Percentiles rank a stretch among this genome's conserved stretches.
Evolutionary conservation across 495 filamentous ascomycete species (phyloP).

Genomic region (Penicillium bovifimosum): DNA sequence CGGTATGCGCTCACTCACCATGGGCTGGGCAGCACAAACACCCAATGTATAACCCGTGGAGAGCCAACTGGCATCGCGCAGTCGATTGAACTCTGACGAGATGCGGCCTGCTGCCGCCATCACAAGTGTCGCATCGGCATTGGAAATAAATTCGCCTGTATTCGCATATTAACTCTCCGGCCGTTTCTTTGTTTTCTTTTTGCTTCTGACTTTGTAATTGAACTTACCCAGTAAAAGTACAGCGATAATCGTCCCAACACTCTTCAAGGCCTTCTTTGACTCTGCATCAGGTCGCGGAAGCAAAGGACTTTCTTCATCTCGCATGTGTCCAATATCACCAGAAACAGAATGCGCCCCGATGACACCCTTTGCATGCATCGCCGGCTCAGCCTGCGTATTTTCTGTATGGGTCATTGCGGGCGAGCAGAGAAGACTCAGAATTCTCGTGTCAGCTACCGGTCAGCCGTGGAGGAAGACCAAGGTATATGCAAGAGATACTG

Average conservation of each 20-base stretch:
- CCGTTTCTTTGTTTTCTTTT: background rate
- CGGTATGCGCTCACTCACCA: conserved; percentile 27
- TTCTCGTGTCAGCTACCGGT: too few relatives aligned
- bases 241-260: conserved; percentile 30
- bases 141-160: conserved; percentile 59
- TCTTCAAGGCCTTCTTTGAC: conserved; percentile 10
- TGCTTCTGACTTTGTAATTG: too few relatives aligned
- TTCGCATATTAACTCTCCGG: background rate
- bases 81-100: conserved; percentile 59
- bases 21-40: conserved; percentile 52
- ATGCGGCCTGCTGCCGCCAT: conserved; percentile 58
- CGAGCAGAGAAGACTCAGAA: background rate
- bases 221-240: conserved; percentile 34
- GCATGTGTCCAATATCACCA: background rate
- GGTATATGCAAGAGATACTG: too few relatives aligned
- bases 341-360: background rate
- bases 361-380: background rate
- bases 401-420: background rate
- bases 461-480: too few relatives aligned
- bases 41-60: conserved; percentile 59
- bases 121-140: conserved; percentile 57
- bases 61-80: conserved; percentile 61
- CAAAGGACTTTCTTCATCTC: conserved; percentile 27
- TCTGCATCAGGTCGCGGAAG: conserved; percentile 1
- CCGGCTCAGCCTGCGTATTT: background rate